phyloP scores from a whole-genome alignment of 169 alveolate genomes.

The Plasmodium cynomolgi region DNA sequence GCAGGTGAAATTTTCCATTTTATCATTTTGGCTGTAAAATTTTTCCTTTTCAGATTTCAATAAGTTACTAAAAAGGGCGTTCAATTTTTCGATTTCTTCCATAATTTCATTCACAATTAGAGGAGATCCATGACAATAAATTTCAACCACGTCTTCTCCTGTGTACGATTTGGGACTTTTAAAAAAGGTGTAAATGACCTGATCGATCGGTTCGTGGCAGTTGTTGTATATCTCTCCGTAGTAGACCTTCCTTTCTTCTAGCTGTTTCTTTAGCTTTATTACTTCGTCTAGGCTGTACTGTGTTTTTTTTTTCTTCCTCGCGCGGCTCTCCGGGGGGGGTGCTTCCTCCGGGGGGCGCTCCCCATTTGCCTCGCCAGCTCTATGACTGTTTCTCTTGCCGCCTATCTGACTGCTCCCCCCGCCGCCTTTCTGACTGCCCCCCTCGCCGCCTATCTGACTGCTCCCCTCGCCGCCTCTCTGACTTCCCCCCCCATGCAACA shows the following conservation, averaged over 20 bases:
- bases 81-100: conserved; percentile 15
- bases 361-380: background rate
- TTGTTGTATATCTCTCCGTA: conserved; percentile 1
- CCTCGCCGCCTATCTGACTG: background rate
- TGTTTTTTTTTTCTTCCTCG: conserved; percentile 1
- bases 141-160: conserved; percentile 88
- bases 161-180: conserved; percentile 82
- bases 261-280: conserved; percentile 5
- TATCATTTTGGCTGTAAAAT: conserved; percentile 2
- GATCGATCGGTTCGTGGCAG: conserved; percentile 5
- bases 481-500: background rate
- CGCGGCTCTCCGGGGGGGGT: background rate
- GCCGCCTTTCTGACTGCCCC: too few relatives aligned
- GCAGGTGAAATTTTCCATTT: background rate
- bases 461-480: background rate
- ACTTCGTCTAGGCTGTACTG: conserved; percentile 18
- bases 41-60: conserved; percentile 53
- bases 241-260: conserved; percentile 26
- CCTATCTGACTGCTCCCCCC: background rate
- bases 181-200: conserved; percentile 11
- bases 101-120: conserved; percentile 78
- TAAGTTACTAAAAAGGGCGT: conserved; percentile 7
- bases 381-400: too few relatives aligned
- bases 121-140: conserved; percentile 84
- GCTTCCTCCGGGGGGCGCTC: background rate